Evolutionary conservation across 441 rosid genomes (phyloP).

Genomic region (Bocquillonia castaneifolia): DNA sequence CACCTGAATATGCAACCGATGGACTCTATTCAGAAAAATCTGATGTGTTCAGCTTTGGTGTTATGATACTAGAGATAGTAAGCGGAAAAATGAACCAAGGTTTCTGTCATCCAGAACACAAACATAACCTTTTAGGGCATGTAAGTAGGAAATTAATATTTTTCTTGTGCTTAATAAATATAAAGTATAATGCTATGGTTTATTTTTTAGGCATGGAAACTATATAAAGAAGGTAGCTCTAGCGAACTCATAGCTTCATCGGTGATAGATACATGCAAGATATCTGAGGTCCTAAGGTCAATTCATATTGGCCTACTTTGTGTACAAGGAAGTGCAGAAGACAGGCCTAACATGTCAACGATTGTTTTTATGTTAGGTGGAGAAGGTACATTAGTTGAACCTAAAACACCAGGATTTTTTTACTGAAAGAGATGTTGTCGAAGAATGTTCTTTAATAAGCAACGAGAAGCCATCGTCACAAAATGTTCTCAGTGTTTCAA

Average conservation of each 20-base stretch:
- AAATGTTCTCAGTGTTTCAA: constrained; percentile 19
- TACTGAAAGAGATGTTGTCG: neutral
- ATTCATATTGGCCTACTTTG: constrained; percentile 37
- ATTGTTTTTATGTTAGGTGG: constrained; percentile 38
- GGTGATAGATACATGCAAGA: constrained; percentile 6
- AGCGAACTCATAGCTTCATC: constrained; percentile 18
- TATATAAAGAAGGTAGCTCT: constrained; percentile 28
- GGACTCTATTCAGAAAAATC: constrained; percentile 68
- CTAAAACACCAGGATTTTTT: constrained; percentile 36
- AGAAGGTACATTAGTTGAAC: constrained; percentile 22
- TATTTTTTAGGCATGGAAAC: constrained; percentile 37
- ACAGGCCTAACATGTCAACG: constrained; percentile 35
- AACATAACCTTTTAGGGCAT: constrained; percentile 38
- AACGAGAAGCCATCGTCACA: constrained; percentile 4
- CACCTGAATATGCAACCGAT: constrained; percentile 77
- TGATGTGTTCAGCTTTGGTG: constrained; percentile 71
- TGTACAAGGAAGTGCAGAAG: constrained; percentile 31
- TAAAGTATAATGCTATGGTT: neutral
- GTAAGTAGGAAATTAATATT: constrained; percentile 33
- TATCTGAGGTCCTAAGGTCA: constrained; percentile 20
- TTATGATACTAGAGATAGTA: constrained; percentile 59
- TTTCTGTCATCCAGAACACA: constrained; percentile 32
- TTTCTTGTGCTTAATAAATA: neutral
- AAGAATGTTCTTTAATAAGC: neutral
- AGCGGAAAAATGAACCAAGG: constrained; percentile 68